These are phyloP conservation scores for Effrenium voratum DNA, from an alignment of 73 alveolate species.

Conservation along the genomic window DNA sequence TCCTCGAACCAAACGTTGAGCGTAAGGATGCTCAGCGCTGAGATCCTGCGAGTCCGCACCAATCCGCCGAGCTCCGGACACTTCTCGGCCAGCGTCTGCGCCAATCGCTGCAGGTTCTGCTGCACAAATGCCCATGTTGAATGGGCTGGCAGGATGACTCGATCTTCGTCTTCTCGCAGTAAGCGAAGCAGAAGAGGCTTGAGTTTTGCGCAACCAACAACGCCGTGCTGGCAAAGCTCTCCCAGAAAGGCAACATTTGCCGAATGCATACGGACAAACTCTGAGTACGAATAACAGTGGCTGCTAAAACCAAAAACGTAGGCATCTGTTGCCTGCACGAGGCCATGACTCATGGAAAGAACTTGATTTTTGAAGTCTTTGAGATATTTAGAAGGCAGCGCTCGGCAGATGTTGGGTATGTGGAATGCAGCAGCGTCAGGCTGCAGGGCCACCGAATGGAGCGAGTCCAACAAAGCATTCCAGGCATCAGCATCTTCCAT, in stretches of 20 bases:
- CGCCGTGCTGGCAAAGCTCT: neutral
- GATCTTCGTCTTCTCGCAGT: neutral
- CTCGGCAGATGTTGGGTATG: neutral
- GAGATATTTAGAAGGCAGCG: neutral
- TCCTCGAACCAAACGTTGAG: neutral
- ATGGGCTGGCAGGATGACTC: neutral
- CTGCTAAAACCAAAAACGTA: neutral
- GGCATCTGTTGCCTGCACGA: neutral
- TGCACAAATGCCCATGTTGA: neutral
- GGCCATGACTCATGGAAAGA: neutral
- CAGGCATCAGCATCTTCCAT: constrained; percentile 1
- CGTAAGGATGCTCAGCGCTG: neutral
- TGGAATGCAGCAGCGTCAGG: neutral
- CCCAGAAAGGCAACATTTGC: neutral
- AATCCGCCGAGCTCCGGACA: neutral
- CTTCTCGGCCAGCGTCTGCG: neutral
- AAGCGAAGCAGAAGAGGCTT: neutral
- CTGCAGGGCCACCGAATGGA: neutral
- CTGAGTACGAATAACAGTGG: neutral
- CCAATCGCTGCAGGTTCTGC: neutral
- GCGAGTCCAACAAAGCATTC: neutral
- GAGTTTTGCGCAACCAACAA: neutral
- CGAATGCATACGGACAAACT: neutral
- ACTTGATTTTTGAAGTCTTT: neutral
- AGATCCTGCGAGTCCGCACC: neutral